Evolutionary conservation across 768 basidiomycete genomes (phyloP).

Genomic region (Leccinellum rugosiceps): DNA sequence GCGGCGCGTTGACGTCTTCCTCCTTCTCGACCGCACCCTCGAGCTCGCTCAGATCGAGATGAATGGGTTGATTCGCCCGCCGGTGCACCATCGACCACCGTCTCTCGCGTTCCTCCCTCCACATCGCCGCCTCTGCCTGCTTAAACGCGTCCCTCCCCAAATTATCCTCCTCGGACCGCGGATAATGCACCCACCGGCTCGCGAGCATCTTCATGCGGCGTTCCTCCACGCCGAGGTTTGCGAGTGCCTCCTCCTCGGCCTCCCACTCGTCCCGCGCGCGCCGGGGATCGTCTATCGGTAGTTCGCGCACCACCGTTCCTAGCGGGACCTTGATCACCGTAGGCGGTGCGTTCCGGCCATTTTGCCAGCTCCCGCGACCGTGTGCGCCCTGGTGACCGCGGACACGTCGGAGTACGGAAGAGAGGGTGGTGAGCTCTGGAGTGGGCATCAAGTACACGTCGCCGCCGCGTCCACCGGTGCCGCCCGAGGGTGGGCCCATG

Average conservation of each 20-base stretch:
- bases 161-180: constrained; percentile 60
- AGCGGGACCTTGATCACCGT: constrained; percentile 79
- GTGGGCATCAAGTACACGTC: constrained; percentile 84
- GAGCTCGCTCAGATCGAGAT: constrained; percentile 61
- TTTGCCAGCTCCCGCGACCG: constrained; percentile 85
- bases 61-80: constrained; percentile 43
- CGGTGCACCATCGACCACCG: constrained; percentile 42
- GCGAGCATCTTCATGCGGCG: constrained; percentile 59
- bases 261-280: constrained; percentile 70
- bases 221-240: constrained; percentile 43
- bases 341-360: constrained; percentile 73
- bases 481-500: constrained; percentile 88
- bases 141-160: constrained; percentile 61
- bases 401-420: constrained; percentile 65
- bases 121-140: constrained; percentile 62
- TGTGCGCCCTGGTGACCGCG: constrained; percentile 63
- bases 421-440: constrained; percentile 72
- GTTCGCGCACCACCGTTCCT: constrained; percentile 84
- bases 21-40: constrained; percentile 21
- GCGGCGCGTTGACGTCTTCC: constrained; percentile 45
- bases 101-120: constrained; percentile 59
- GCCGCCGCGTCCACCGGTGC: constrained; percentile 87
- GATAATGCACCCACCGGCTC: constrained; percentile 79
- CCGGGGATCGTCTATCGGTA: constrained; percentile 62
- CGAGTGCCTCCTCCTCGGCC: constrained; percentile 59